Evolutionary conservation across 257 asterid species (phyloP), one percentile per base, ranked within the genome.

Genomic region (Linaria vulgaris): DNA sequence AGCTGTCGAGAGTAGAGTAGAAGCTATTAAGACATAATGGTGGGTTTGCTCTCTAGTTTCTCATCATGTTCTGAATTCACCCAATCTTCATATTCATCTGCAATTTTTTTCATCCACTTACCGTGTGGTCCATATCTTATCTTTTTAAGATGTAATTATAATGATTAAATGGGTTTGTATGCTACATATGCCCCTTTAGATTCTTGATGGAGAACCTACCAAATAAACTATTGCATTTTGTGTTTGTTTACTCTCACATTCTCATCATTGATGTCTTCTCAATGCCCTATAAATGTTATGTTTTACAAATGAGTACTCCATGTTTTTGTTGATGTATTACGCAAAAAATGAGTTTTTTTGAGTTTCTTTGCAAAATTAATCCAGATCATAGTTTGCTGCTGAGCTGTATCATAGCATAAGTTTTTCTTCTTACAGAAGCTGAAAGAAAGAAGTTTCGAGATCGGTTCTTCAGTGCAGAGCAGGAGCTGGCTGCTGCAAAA

Each of bases 401-500:
- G 48, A 64, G 51, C 57, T 72, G 71, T 39, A 52, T 70, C 22
- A 41, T 61, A 54, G 64, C 62, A 43, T 67, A 44, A 65, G 50
- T 49, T 68, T 39, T 57, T 48, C 49, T 37, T 75, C 45, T 68
- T 63, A 58, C 90, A 94, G 99, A 90, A 70, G 74, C 92, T 51
- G 96, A 94, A 74, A 84, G 83, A 74, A 88, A 85, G 74, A 85
- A 73, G 50, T 82, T 84, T 31, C 90, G 73, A 27, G 95, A 76
- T 61, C 84, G 85, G 76, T 73, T 82, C 69, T 64, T 83, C 53
- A 71, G 84, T 66, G 83, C 86, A 13, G 95, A 94, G 81, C 97
- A 94, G 79, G 99, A 94, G 79, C 79, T 90, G 62, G 95, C 95
- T 77, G 97, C 99, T 81, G 85, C 95, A 71, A 94, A 76, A 80